Conservation (phyloP, 345 rosid species). For the Linum usitatissimum region DNA sequence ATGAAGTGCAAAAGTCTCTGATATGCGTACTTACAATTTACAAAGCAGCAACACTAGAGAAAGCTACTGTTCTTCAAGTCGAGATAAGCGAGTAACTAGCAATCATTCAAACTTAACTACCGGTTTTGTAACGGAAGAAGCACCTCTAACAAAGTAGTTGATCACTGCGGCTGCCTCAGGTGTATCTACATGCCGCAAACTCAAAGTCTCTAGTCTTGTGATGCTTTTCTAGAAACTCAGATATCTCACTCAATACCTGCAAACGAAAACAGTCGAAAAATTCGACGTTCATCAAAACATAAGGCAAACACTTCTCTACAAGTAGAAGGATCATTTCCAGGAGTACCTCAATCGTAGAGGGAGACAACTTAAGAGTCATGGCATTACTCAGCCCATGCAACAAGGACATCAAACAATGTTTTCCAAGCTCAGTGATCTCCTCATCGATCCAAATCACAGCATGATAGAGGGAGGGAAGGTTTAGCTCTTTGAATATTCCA, state of each 20-base stretch:
- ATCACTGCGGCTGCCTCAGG: neutral
- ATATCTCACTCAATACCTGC: neutral
- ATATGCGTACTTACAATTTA: too few species aligned
- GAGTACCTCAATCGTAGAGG: neutral
- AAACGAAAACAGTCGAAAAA: too few species aligned
- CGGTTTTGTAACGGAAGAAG: neutral
- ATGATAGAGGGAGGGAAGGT: neutral
- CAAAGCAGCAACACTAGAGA: too few species aligned
- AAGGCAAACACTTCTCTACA: neutral
- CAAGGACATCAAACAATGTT: neutral
- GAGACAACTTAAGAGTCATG: neutral
- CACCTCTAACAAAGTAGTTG: neutral
- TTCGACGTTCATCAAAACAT: neutral
- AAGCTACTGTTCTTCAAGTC: too few species aligned
- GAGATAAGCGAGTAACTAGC: too few species aligned
- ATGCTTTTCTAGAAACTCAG: neutral
- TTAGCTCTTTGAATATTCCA: neutral
- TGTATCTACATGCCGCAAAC: neutral
- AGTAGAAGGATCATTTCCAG: neutral
- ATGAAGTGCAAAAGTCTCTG: neutral
- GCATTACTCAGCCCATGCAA: neutral
- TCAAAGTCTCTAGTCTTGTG: neutral
- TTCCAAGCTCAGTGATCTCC: neutral
- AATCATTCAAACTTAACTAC: neutral
- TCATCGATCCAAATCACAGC: neutral